Evolutionary conservation across 2,329 filamentous ascomycete species (phyloP), one percentile per base, ranked within the genome.

Genomic region (Karstenula rhodostoma): DNA sequence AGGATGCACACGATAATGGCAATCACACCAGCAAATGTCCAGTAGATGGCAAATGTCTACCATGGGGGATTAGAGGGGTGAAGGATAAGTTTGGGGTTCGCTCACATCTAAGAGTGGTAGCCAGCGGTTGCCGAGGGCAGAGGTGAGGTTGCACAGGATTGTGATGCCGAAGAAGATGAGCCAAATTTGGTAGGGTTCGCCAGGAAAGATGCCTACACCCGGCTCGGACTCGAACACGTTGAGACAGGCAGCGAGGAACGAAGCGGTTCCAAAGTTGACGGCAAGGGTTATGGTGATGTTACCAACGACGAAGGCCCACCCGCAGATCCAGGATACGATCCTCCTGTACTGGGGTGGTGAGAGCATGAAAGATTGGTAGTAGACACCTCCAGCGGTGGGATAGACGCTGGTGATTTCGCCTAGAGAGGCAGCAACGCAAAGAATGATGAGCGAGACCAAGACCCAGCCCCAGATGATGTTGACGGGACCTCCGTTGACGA

Each of bases 241-340:
- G 72, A 87, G 79, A 65, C 84, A 86, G 48, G 80, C 82, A 64
- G 84, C 78, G 53, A 86, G 74, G 75, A 86, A 86, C 17, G 83
- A 76, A 3, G 84, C 79, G n/a, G 84, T 85, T 71, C 90, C 91
- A 69, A 93, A 93, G 80, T 92, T 91, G 73, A 93, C 90, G n/a
- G 90, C 86, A n/a, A 93, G 82, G 0, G 90, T 93, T 67, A 94
- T 94, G 66, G 89, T 92, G 75, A 93, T 89, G 79, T 93, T 93
- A 60, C 91, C 91, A 54, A 92, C 87, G 19, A 92, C 85, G 73
- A 91, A 93, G 23, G 89, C 82, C 90, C 90, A 93, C 61, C 90
- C 90, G 66, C 88, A 90, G 52, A 91, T 86, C 86, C 89, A 93
- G 33, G 88, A 88, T 17, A 89, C 82, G 17, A 90, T 79, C 44